Percentiles rank a stretch among this genome's conserved stretches.
Evolutionary conservation across 2,329 filamentous ascomycete genomes (phyloP).

Genomic region (Juglanconis juglandina): DNA sequence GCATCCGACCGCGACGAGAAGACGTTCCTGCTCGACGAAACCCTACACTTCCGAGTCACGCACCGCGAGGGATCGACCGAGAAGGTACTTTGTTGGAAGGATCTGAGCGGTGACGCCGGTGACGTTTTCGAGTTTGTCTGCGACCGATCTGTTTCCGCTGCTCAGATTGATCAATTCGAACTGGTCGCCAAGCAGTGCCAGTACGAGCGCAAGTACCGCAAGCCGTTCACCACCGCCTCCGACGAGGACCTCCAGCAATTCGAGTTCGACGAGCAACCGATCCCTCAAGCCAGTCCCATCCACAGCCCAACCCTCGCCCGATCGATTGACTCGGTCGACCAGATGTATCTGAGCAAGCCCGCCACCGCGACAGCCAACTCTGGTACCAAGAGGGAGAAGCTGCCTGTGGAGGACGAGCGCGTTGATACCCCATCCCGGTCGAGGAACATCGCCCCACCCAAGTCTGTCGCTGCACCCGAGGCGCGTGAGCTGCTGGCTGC

Average conservation of each 20-base stretch:
- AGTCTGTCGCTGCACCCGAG: conserved; percentile 64
- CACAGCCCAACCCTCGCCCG: conserved; percentile 55
- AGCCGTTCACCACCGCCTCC: conserved; percentile 74
- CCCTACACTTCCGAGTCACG: conserved; percentile 81
- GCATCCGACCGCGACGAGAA: conserved; percentile 89
- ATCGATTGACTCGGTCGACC: conserved; percentile 56
- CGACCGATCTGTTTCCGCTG: conserved; percentile 66
- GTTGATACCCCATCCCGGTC: conserved; percentile 30
- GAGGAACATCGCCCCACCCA: conserved; percentile 39
- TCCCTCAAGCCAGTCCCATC: conserved; percentile 61
- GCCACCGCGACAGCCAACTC: conserved; percentile 40
- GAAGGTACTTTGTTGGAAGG: conserved; percentile 88
- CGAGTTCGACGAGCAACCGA: conserved; percentile 66
- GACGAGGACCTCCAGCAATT: conserved; percentile 80
- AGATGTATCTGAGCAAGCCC: conserved; percentile 48
- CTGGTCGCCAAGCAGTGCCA: conserved; percentile 86
- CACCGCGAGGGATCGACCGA: conserved; percentile 70
- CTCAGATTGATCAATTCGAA: conserved; percentile 77
- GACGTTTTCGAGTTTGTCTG: conserved; percentile 99
- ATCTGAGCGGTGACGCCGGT: conserved; percentile 86
- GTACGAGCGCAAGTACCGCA: conserved; percentile 93
- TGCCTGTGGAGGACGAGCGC: conserved; percentile 19
- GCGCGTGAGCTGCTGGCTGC: conserved; percentile 69
- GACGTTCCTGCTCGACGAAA: conserved; percentile 91
- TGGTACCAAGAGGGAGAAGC: conserved; percentile 40